Evolutionary conservation across 1,139 yeast species (phyloP).

Genomic region (Pneumocystis oryctolagi): DNA sequence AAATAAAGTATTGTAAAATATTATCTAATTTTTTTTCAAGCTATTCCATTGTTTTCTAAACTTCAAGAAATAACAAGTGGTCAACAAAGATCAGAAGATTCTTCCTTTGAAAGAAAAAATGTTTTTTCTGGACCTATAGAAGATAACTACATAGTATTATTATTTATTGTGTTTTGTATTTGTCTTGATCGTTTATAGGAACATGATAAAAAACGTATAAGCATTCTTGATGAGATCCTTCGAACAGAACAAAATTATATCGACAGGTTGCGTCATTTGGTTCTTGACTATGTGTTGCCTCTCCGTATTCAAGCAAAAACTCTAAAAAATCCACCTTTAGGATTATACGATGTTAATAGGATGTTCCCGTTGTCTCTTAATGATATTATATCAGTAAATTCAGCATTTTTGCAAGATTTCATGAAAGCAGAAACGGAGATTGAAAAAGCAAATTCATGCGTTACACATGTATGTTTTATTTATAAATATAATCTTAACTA

Average conservation of each 20-base stretch:
- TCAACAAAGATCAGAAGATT: neutral
- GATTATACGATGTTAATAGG: conserved; percentile 7
- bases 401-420: conserved; percentile 6
- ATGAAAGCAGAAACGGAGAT: conserved; percentile 1
- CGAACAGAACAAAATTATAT: conserved; percentile 9
- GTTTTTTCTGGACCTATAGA: neutral
- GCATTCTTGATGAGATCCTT: conserved; percentile 7
- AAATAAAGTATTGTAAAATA: neutral
- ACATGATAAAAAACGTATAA: conserved; percentile 5
- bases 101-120: neutral
- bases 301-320: conserved; percentile 5
- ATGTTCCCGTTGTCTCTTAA: conserved; percentile 9
- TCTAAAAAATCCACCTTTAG: conserved; percentile 5
- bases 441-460: conserved; percentile 2
- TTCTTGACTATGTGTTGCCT: conserved; percentile 9
- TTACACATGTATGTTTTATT: neutral
- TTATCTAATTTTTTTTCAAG: neutral
- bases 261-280: conserved; percentile 5
- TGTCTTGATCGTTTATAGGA: neutral
- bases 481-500: conserved; percentile 1
- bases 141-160: neutral
- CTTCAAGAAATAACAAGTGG: neutral
- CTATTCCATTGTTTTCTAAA: neutral
- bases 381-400: conserved; percentile 9
- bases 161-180: neutral